Evolutionary conservation across 176 grass and related monocot species (phyloP), one percentile per base, ranked within the genome.

Genomic region (Eremochloa ophiuroides): DNA sequence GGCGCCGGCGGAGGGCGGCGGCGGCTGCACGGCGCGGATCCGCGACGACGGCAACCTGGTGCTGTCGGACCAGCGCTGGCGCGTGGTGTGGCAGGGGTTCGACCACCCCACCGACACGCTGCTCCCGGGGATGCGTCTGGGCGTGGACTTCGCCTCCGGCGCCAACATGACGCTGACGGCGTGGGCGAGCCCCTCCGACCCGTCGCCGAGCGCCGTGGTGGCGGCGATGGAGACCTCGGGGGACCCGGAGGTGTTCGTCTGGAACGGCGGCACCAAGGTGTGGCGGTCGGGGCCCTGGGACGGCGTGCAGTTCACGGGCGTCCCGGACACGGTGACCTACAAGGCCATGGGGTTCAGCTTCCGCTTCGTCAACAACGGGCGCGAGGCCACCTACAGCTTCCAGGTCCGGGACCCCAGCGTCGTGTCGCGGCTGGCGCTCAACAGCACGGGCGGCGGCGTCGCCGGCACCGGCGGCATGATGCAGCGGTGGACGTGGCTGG

Each of bases 31-130:
- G 79, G 90, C 90, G 30, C 53, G 65, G 70, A 44, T 92, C 33
- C 76, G 9, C 0, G 86, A 92, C 79, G 51, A 62, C 69, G 90
- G 83, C 2, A 92, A 92, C 69, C 80, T 92, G n/a, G 70, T 80
- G 13, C 44, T 89, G 18, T 8, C 74, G 47, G 74, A 75, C 47
- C 37, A 8, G n/a, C 4, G 14, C 1, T 75, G 80, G 1, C 14
- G 13, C 17, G 74, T 89, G 69, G 75, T 70, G 30, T 94, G 92
- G 92, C 87, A 91, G 92, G 87, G 87, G 62, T 94, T 94, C 87
- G 92, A 94, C 73, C 80, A 91, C 75, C 92, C 89, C 3, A 82
- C 83, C 6, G 81, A 91, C 77, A 94, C 89, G 33, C 47, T 94
- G 43, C 77, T 94, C 11, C 87, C 84, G 1, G 81, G 86, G 73